Evolutionary conservation across 2,329 filamentous ascomycete species (phyloP).

Genomic region (Fusarium udum): DNA sequence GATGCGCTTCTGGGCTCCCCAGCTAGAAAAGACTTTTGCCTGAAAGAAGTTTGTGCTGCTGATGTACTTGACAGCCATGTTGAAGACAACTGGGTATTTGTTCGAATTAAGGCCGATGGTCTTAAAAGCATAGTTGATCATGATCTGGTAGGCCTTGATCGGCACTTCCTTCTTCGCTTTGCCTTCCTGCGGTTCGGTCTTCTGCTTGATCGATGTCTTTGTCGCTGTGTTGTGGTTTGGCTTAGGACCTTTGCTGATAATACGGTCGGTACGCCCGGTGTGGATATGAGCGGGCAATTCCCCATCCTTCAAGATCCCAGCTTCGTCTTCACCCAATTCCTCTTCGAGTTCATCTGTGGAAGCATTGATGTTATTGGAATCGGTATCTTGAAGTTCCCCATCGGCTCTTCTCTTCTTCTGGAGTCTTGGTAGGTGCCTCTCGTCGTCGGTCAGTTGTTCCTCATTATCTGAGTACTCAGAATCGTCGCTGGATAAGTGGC

Average conservation of each 20-base stretch:
- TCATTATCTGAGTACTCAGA: background rate
- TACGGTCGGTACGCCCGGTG: accelerated
- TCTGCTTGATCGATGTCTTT: background rate
- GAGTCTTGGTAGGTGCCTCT: background rate
- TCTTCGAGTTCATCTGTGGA: background rate
- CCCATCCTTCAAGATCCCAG: background rate
- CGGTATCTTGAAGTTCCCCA: background rate
- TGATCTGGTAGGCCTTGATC: background rate
- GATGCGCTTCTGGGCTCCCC: accelerated
- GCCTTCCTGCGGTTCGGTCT: background rate
- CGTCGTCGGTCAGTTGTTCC: background rate
- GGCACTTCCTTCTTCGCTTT: background rate
- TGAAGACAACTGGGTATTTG: background rate
- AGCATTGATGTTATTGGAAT: no score
- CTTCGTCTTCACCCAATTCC: background rate
- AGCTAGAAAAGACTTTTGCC: accelerated
- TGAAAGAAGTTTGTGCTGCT: background rate
- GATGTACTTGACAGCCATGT: background rate
- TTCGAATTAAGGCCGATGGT: accelerated
- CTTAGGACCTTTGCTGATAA: background rate
- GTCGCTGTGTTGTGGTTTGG: background rate
- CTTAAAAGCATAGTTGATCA: accelerated
- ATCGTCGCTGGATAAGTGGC: no score
- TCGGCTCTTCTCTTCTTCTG: background rate
- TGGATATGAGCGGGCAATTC: background rate